These are phyloP conservation scores for Lepiota brunneoincarnata DNA, from an alignment of 768 basidiomycete species.

Conservation along the genomic window DNA sequence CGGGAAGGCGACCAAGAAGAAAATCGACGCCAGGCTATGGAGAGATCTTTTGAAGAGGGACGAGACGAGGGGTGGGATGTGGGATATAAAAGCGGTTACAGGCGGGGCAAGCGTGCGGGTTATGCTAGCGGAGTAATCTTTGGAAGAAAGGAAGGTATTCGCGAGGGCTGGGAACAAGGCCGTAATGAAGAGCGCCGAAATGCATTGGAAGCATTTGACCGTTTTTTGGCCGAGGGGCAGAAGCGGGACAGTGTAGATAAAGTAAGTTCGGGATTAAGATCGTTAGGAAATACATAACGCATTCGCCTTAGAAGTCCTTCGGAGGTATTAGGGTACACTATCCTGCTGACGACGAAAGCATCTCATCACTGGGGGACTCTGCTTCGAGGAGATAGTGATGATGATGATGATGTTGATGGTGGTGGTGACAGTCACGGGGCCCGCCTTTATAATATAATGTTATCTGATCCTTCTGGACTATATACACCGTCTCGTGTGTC, in stretches of 20 bases:
- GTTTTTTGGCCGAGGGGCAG: conserved; percentile 40
- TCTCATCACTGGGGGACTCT: too few species aligned
- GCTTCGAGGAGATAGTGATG: neutral
- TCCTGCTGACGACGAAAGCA: neutral
- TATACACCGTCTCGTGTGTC: too few species aligned
- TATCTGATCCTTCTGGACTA: too few species aligned
- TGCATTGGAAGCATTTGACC: conserved; percentile 58
- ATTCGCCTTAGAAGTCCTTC: too few species aligned
- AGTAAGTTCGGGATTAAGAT: conserved; percentile 15
- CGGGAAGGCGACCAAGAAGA: conserved; percentile 42
- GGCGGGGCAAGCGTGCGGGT: conserved; percentile 40
- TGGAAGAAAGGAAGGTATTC: conserved; percentile 39
- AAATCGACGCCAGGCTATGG: conserved; percentile 34
- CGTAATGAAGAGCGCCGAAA: conserved; percentile 48
- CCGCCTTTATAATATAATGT: too few species aligned
- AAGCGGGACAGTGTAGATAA: conserved; percentile 26
- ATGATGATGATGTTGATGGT: neutral
- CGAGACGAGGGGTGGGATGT: conserved; percentile 42
- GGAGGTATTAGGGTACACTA: neutral
- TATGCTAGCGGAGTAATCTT: conserved; percentile 37
- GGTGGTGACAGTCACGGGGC: neutral
- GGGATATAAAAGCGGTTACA: conserved; percentile 45
- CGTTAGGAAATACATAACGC: neutral
- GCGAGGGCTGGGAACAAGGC: conserved; percentile 40
- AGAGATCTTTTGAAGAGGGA: conserved; percentile 43